Percentiles rank a stretch among this genome's conserved stretches.
These are phyloP conservation scores for Albatrellus sp. DNA, from an alignment of 1,284 basidiomycete species.

Conservation along the genomic window DNA sequence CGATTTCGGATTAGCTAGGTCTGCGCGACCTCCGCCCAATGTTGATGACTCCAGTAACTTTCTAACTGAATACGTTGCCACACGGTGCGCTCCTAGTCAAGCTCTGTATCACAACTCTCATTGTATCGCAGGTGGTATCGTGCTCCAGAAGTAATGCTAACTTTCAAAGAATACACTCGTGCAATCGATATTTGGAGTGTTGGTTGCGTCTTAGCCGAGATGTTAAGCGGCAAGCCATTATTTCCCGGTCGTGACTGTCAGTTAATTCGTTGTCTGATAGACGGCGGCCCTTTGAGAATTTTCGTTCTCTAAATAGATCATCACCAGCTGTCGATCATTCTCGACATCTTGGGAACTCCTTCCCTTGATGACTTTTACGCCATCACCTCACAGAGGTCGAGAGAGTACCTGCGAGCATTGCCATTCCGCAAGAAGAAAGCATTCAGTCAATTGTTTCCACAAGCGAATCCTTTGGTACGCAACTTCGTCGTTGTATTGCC, in stretches of 20 bases:
- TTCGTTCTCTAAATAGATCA: slow-evolving; percentile 55
- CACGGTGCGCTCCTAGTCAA: slow-evolving; percentile 34
- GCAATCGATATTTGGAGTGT: slow-evolving; percentile 93
- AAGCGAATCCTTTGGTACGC: slow-evolving; percentile 65
- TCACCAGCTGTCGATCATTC: slow-evolving; percentile 79
- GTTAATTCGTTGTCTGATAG: slow-evolving; percentile 11
- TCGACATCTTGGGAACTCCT: slow-evolving; percentile 85
- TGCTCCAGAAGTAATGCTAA: slow-evolving; percentile 91
- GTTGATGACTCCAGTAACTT: slow-evolving; percentile 79
- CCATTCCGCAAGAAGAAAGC: slow-evolving; percentile 84
- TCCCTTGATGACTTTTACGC: slow-evolving; percentile 89
- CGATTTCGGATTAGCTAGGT: slow-evolving; percentile 87
- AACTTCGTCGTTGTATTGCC: background rate
- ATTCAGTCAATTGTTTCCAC: slow-evolving; percentile 65
- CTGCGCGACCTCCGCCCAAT: slow-evolving; percentile 69
- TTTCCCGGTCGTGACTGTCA: slow-evolving; percentile 82
- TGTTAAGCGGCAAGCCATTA: slow-evolving; percentile 82
- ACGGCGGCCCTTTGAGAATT: background rate
- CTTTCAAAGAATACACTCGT: slow-evolving; percentile 88
- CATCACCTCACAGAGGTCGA: slow-evolving; percentile 74
- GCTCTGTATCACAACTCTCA: background rate
- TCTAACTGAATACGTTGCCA: slow-evolving; percentile 93
- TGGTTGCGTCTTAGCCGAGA: slow-evolving; percentile 88
- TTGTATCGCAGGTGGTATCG: slow-evolving; percentile 70
- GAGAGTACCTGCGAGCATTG: slow-evolving; percentile 88